Base-by-base conservation (phyloP, 169 alveolate species). In the Cryptosporidium sp. region DNA sequence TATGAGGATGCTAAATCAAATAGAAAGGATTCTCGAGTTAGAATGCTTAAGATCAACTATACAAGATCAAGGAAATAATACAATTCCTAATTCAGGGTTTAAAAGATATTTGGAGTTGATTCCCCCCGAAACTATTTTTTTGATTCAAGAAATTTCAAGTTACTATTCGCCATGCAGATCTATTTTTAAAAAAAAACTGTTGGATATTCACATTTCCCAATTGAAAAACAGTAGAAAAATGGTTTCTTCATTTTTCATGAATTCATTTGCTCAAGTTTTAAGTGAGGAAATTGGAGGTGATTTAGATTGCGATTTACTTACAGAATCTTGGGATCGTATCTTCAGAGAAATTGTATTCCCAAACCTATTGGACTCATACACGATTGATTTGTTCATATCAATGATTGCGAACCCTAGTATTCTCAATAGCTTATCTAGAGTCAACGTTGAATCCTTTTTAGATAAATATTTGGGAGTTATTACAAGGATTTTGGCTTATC, bases 81-180 rank as follows among this genome's bases (percentile, higher is more conserved):
- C 12, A 23, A 12, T 10, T 70, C 9, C 33, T 26, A 21, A 29
- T 71, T 31, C 33, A 16, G 48, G 48, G 50, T 50, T 71, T 18
- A 71, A 43, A 14, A 45, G 65, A 4, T 71, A 29, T 50, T 45
- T 50, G 68, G 85, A 71, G 48, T 31, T 71, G 14, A 52, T 71
- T 37, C 85, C 85, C 1, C 50, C 85, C 21, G 85, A 71, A 48
- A 71, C 50, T 16, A 71, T 71, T 23, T 52, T 71, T 21, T 52
- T 71, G n/a, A 45, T 71, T 31, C 69, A 71, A 52, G 69, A 71
- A 31, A 37, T 71, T 37, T 26, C 41, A 45, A 71, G 50, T 21
- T 69, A 43, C 12, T 50, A 69, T 41, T 41, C 23, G 2, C 59
- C 37, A 29, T 50, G 65, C 12, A 45, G 26, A 12, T 29, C 21